Evolutionary conservation across 805 yeast species (phyloP).

Genomic region (Deakozyma indianensis): DNA sequence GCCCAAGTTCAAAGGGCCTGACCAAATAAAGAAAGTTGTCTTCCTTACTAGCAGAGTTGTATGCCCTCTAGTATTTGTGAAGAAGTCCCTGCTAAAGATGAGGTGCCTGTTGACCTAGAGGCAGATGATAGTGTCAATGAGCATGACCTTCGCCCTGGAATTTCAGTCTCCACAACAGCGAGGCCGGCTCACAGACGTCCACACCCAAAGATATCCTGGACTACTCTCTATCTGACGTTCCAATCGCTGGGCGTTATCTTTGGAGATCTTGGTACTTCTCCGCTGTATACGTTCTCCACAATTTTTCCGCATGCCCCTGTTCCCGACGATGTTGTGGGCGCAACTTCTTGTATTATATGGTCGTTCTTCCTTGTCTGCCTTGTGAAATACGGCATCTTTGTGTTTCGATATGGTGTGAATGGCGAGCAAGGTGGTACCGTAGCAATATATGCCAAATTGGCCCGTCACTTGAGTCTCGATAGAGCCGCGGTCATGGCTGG

Average conservation of each 20-base stretch:
- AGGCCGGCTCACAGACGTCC: not conserved
- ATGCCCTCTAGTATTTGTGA: not conserved
- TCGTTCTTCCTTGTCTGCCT: constrained; percentile 38
- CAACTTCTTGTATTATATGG: constrained; percentile 40
- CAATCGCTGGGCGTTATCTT: constrained; percentile 48
- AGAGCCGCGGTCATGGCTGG: constrained; percentile 21
- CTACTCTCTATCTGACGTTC: constrained; percentile 19
- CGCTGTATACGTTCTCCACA: constrained; percentile 25
- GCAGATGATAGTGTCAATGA: not conserved
- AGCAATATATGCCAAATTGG: constrained; percentile 47
- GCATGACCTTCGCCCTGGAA: not conserved
- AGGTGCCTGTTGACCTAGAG: not conserved
- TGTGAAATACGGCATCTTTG: constrained; percentile 37
- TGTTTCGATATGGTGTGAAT: constrained; percentile 37
- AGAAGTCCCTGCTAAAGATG: not conserved
- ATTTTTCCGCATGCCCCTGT: not conserved
- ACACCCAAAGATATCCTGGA: not conserved
- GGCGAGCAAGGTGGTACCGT: constrained; percentile 52
- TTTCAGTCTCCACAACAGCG: not conserved
- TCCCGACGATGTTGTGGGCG: constrained; percentile 31
- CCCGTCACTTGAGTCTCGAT: constrained; percentile 28
- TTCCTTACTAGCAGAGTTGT: not conserved
- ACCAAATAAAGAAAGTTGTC: too few relatives aligned
- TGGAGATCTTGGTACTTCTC: constrained; percentile 52
- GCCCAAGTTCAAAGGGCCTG: too few relatives aligned